Evolutionary conservation across 352 stramenopile genomes (phyloP), one percentile per base, ranked within the genome.

Genomic region (Thalassiosira mediterranea): DNA sequence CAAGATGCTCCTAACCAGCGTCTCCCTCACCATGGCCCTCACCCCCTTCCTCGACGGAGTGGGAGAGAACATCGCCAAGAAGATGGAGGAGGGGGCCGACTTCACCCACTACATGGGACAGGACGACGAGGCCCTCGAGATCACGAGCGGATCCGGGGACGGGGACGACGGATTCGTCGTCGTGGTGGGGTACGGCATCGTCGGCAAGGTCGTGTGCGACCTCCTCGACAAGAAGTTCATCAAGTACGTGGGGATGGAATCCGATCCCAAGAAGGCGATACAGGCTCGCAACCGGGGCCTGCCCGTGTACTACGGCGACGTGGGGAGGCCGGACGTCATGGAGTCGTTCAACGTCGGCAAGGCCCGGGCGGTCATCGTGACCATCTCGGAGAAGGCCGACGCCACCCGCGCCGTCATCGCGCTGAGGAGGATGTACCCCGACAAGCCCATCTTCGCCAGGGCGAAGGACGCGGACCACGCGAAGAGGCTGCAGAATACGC

Each of bases 1-100:
- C 8, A 95, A 95, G 60, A 71, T 96, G 17, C 69, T 96, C 52
- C 68, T 95, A 21, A 96, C 91, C 13, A 89, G 83, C 59, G 90
- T 95, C 4, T 93, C 88, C 80, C 80, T 96, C 7, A 94, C 88
- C 32, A 96, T 96, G 93, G 90, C 91, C 13, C 54, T 92, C n/a
- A 96, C 93, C 15, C 93, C 93, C 7, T 72, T 86, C 21, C 83
- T 96, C 47, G 87, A 85, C 23, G 54, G 76, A 28, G 51, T 92
- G 19, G 88, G 86, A 23, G 67, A 42, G 4, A 84, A 81, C 21
- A 72, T 93, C 46, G 75, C 87, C n/a, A n/a, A n/a, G n/a, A 38
- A 84, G 21, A 62, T 66, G 5, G 74, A 58, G 25, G 86, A 93
- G 63, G 72, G 77, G 5, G 86, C 84, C 68, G 91, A 93, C 46